phyloP scores from a whole-genome alignment of 176 grass and related monocot species.

The Aegilops longissima region DNA sequence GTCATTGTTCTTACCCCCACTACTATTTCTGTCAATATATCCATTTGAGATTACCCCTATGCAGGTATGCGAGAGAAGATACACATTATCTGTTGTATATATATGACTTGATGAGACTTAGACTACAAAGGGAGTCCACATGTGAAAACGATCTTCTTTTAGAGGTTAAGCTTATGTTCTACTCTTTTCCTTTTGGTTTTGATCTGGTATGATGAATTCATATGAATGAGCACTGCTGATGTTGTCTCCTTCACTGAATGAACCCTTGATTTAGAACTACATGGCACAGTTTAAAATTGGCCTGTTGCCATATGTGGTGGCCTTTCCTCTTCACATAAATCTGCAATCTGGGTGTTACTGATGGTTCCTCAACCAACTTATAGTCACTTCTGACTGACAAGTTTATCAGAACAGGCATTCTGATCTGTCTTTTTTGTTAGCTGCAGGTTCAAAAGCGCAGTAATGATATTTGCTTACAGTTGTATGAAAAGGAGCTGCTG shows the following conservation, averaged over 20 bases:
- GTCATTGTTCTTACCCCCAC: not conserved
- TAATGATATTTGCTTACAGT: conserved; percentile 82
- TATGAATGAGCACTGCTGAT: conserved; percentile 26
- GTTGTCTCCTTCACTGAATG: not conserved
- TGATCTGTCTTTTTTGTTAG: conserved; percentile 21
- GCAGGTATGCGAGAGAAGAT: conserved; percentile 98
- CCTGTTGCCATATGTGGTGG: not conserved
- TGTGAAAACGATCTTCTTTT: conserved; percentile 74
- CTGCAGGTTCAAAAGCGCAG: conserved; percentile 83
- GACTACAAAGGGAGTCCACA: conserved; percentile 55
- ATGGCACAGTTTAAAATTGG: not conserved
- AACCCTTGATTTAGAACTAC: not conserved
- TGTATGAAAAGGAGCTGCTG: conserved; percentile 93
- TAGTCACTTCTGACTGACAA: not conserved
- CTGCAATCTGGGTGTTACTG: conserved; percentile 7
- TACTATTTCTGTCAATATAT: conserved; percentile 16
- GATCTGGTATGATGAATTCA: conserved; percentile 23
- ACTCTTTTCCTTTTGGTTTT: conserved; percentile 24
- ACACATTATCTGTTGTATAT: conserved; percentile 93
- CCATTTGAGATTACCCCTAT: conserved; percentile 22
- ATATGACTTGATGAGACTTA: conserved; percentile 90
- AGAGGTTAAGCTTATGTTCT: conserved; percentile 55
- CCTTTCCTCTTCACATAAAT: not conserved
- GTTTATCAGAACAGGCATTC: not conserved
- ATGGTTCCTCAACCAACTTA: conserved; percentile 11